Evolutionary conservation across 176 grass and related monocot genomes (phyloP).

Genomic region (Poa annua): DNA sequence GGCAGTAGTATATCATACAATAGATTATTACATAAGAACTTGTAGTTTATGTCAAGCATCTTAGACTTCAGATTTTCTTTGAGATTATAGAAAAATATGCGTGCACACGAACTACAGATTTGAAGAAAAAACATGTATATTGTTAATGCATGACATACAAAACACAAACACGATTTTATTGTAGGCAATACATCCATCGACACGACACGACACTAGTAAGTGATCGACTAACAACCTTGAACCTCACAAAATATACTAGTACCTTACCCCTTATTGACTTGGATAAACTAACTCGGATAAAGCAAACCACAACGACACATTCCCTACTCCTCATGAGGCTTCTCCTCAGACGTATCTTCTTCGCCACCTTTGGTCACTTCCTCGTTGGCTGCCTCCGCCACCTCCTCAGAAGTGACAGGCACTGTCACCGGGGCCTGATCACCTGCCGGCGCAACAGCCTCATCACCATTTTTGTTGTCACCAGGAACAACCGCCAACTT

Average conservation of each 20-base stretch:
- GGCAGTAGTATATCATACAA: too few relatives aligned
- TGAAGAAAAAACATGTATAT: too few relatives aligned
- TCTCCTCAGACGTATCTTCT: background rate
- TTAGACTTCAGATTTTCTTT: too few relatives aligned
- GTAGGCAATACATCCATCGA: background rate
- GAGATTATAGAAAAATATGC: too few relatives aligned
- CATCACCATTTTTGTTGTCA: background rate
- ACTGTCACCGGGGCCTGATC: background rate
- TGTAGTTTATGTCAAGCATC: too few relatives aligned
- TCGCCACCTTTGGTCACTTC: background rate
- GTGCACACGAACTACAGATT: too few relatives aligned
- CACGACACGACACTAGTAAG: background rate
- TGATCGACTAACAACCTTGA: background rate
- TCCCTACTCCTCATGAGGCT: slow-evolving; percentile 19
- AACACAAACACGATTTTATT: too few relatives aligned
- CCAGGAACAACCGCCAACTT: slow-evolving; percentile 35
- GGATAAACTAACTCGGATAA: background rate
- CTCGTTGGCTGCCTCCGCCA: background rate
- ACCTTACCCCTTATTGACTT: slow-evolving; percentile 10
- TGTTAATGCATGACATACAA: too few relatives aligned
- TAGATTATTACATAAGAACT: too few relatives aligned
- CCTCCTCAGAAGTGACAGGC: background rate
- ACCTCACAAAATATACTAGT: background rate
- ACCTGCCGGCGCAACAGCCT: background rate
- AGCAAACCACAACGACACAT: background rate